Evolutionary conservation across 1,284 basidiomycete genomes (phyloP).

Genomic region (Moniliella sp.): DNA sequence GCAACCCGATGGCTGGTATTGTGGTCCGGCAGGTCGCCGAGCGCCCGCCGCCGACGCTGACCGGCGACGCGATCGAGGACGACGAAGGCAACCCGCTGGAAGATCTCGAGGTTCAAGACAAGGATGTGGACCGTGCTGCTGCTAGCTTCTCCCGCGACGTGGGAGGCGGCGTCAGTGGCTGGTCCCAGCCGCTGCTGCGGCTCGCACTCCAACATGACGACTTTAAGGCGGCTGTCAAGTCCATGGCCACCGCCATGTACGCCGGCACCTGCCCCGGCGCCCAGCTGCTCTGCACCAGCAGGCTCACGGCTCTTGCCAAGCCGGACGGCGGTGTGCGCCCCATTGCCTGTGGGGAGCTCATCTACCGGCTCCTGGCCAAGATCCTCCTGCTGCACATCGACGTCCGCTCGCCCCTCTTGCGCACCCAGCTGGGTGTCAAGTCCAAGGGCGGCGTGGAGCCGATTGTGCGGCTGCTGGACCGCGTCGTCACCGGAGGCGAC

Average conservation of each 20-base stretch:
- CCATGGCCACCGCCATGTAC: not conserved
- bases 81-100: too few relatives aligned
- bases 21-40: too few relatives aligned
- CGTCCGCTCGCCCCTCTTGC: not conserved
- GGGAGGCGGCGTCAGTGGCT: not conserved
- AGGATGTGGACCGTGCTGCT: too few relatives aligned
- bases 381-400: not conserved
- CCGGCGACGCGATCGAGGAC: too few relatives aligned
- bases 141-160: not conserved
- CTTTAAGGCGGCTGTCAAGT: not conserved
- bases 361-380: not conserved
- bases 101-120: too few relatives aligned
- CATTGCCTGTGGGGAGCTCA: conserved; percentile 1
- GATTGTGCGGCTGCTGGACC: not conserved
- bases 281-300: not conserved
- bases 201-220: not conserved
- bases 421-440: not conserved
- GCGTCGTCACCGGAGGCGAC: too few relatives aligned
- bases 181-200: not conserved
- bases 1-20: too few relatives aligned
- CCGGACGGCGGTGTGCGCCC: conserved; percentile 1
- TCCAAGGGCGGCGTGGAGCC: not conserved
- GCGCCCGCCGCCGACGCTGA: too few relatives aligned
- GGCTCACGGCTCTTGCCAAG: not conserved
- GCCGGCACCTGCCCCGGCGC: not conserved